Evolutionary conservation across 2,329 filamentous ascomycete species (phyloP), one percentile per base, ranked within the genome.

Genomic region (Aspergillus chevalieri): DNA sequence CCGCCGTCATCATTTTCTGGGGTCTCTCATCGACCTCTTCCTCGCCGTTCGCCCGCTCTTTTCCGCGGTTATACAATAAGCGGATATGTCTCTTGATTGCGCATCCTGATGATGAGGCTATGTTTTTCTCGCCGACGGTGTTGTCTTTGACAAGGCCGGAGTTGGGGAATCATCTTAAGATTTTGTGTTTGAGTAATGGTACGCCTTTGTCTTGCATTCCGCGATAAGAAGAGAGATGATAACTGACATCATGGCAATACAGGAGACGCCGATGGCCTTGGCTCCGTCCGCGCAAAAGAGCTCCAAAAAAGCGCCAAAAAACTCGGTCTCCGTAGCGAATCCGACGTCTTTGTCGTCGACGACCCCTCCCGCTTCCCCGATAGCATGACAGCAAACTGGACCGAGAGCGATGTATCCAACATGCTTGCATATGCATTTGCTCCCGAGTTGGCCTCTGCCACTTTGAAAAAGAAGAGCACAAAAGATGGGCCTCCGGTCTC

Each of bases 21-120:
- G 65, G 65, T 1, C 52, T 73, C 30, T 71, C 68, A 36, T 65
- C 70, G 6, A 72, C 70, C 10, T 61, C 61, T 3, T 61, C 64
- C n/a, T 72, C 70, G 6, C 65, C 68, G 9, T 68, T 71, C 50
- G 65, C 65, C 7, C 59, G 62, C 22, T 62, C 61, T 30, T 71
- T 73, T 51, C 87, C 89, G 3, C 79, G 74, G 42, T 75, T 96
- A 55, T 78, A 77, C 59, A 86, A 89, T 74, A 94, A 95, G 78
- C 84, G 88, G 63, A 89, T 98, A 65, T 87, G 88, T 66, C 80
- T 98, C 47, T 78, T 98, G 48, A 97, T 98, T 63, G 93, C 93
- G 19, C 93, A 98, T 73, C 93, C 93, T 0, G 93, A 98, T 71
- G 93, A 98, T 64, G 93, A 98, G 75, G 93, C 92, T 69, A 98